Conservation (phyloP, 345 rosid species). For the Rhizophora mangle region DNA sequence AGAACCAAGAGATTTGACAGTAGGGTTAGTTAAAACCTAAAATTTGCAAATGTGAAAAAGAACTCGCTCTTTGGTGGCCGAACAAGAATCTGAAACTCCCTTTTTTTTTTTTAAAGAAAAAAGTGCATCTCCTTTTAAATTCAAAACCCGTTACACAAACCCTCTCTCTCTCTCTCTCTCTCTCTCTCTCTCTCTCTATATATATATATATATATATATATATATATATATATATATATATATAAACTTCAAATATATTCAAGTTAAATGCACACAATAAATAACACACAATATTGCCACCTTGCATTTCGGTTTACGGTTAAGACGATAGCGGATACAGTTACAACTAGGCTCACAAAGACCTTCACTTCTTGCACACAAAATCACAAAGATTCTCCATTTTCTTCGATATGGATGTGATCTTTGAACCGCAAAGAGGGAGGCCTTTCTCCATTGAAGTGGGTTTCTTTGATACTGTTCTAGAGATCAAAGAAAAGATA, state of each 20-base stretch:
- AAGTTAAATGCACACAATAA: no score
- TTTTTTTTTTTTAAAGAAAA: background rate
- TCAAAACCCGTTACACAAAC: background rate
- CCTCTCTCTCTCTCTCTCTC: background rate
- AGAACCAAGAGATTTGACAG: background rate
- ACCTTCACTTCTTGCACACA: background rate
- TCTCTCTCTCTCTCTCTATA: background rate
- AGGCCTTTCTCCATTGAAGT: constrained; percentile 65
- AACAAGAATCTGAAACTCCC: background rate
- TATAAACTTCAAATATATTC: no score
- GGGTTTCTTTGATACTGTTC: constrained; percentile 68
- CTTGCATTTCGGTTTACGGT: constrained; percentile 12
- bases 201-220: background rate
- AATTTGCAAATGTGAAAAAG: background rate
- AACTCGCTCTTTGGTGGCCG: background rate
- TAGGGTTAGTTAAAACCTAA: background rate
- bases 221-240: background rate
- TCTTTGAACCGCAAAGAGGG: constrained; percentile 54
- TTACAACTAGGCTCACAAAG: constrained; percentile 3
- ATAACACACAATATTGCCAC: background rate
- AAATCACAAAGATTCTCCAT: background rate
- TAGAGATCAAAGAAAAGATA: constrained; percentile 72
- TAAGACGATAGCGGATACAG: constrained; percentile 10
- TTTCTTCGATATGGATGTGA: constrained; percentile 49
- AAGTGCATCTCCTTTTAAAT: no score